These are phyloP conservation scores for Brassica balearica DNA, from an alignment of 441 rosid genomes.

Conservation along the genomic window DNA sequence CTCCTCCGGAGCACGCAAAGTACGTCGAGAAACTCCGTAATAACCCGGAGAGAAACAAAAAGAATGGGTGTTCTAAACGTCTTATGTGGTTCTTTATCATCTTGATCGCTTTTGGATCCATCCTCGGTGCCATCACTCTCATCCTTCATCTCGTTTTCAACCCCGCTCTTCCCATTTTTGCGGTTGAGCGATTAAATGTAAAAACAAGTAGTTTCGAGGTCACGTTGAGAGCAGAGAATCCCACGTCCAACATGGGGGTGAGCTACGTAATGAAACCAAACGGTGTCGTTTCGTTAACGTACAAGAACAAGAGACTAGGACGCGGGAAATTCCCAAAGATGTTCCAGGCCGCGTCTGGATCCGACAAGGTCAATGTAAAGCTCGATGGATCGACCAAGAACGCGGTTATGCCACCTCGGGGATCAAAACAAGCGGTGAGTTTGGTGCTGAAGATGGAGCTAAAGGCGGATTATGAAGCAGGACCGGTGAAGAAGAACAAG, in stretches of 20 bases:
- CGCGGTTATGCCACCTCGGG: conserved; percentile 22
- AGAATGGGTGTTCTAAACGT: conserved; percentile 23
- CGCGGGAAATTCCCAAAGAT: conserved; percentile 29
- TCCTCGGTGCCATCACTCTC: conserved; percentile 34
- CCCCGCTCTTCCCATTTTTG: conserved; percentile 30
- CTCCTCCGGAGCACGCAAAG: conserved; percentile 59
- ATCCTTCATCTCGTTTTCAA: conserved; percentile 21
- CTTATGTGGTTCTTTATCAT: conserved; percentile 39
- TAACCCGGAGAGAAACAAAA: conserved; percentile 35
- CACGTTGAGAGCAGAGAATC: conserved; percentile 36
- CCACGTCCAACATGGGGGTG: conserved; percentile 44
- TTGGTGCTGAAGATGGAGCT: conserved; percentile 23
- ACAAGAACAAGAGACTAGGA: conserved; percentile 38
- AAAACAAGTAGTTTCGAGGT: conserved; percentile 24
- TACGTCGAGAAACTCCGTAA: conserved; percentile 39
- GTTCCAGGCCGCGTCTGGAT: conserved; percentile 34
- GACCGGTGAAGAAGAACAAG: conserved; percentile 12
- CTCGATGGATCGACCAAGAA: conserved; percentile 38
- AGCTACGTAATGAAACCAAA: conserved; percentile 25
- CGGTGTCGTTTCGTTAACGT: conserved; percentile 26
- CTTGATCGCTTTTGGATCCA: conserved; percentile 29
- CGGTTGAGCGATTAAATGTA: conserved; percentile 18
- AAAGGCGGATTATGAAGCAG: conserved; percentile 17
- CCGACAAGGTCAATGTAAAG: conserved; percentile 21
- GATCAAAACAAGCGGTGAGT: conserved; percentile 27